Evolutionary conservation across 352 stramenopile species (phyloP), one percentile per base, ranked within the genome.

Genomic region (Globisporangium orthogonon): DNA sequence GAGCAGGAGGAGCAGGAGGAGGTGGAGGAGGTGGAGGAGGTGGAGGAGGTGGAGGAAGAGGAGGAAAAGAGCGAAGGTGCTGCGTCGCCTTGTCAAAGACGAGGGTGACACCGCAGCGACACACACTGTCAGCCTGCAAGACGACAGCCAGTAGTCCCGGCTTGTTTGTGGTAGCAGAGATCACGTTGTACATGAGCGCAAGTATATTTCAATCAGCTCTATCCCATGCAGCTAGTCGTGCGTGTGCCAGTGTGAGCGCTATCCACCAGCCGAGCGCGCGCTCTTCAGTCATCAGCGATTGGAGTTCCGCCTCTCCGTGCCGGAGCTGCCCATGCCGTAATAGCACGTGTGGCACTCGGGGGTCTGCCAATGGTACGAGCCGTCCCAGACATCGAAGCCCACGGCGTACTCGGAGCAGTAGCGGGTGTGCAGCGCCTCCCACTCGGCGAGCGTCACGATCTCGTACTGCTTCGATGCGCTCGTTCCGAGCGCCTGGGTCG

Each of bases 381-480:
- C 86, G 35, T 79, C 78, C 35, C 83, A 65, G 10, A 95, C 73
- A 45, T 91, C 81, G 52, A 95, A 95, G 1, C 86, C 83, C 2
- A 95, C 78, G 5, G 81, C 71, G 50, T 88, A 91, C 61, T 95
- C 86, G 45, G 79, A 78, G 46, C 79, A 92, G 62, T 91, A 91
- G 2, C 73, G 67, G 41, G 86, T 64, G 48, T 87, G 86, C n/a
- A 95, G 61, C 33, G 81, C 78, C 60, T 95, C 83, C 83, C 83
- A 95, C 54, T 95, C 86, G 50, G 55, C 66, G 33, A 73, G 71
- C 7, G 86, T 92, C 51, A 95, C 83, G 52, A 95, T 93, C 62
- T 95, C 86, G 61, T 95, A 95, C 63, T 91, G 79, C 28, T 71
- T 83, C 7, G 82, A 73, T 18, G 70, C 60, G 31, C 66, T 76